These are phyloP conservation scores for Solidago caesia DNA, from an alignment of 129 eudicot species.

Conservation along the genomic window DNA sequence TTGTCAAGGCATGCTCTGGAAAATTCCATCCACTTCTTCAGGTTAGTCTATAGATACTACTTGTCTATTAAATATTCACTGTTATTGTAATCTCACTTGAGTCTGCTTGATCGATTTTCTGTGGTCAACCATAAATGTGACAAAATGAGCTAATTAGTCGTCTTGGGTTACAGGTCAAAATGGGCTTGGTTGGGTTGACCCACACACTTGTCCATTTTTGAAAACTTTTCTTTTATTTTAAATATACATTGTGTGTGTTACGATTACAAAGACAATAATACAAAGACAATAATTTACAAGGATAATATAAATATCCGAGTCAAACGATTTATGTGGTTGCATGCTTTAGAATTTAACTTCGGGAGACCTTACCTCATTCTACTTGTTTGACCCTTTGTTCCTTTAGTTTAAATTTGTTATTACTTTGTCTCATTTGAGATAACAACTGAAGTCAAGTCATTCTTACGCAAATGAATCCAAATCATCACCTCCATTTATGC, in stretches of 20 bases:
- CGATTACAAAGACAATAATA: neutral
- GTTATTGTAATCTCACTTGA: neutral
- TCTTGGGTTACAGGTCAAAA: neutral
- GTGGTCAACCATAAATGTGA: neutral
- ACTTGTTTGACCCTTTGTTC: neutral
- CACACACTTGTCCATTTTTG: neutral
- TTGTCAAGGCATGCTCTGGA: slow-evolving; percentile 94
- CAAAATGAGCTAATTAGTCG: neutral
- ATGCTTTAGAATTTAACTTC: neutral
- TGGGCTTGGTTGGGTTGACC: neutral
- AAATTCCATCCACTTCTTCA: slow-evolving; percentile 93
- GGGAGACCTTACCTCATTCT: neutral
- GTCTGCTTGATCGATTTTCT: too few species aligned
- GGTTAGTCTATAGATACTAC: slow-evolving; percentile 38
- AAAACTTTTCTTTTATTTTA: neutral
- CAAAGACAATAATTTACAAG: neutral
- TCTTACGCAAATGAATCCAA: neutral
- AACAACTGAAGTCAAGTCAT: neutral
- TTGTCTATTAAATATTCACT: neutral
- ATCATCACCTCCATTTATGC: neutral
- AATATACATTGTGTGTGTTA: neutral
- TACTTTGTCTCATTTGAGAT: neutral
- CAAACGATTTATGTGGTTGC: neutral
- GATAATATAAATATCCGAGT: neutral
- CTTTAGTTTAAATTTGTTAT: neutral